phyloP scores from a whole-genome alignment of 2,329 filamentous ascomycete species.

The Fusarium ambrosium region DNA sequence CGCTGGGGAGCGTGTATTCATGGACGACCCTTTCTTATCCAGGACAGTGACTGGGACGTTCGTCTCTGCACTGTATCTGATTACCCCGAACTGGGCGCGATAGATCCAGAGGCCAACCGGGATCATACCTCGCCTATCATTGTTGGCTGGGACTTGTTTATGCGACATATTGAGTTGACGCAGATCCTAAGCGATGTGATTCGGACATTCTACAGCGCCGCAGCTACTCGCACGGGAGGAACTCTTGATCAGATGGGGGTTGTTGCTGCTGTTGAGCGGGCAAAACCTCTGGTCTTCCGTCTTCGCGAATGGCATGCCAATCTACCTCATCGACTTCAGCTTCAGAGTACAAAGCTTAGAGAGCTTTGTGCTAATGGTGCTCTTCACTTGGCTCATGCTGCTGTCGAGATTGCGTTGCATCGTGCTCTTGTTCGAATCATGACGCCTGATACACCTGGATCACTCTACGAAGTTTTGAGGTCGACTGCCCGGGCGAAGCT shows the following conservation, averaged over 20 bases:
- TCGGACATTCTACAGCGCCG: constrained; percentile 61
- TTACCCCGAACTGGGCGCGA: constrained; percentile 55
- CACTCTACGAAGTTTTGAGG: constrained; percentile 51
- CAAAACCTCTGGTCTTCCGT: constrained; percentile 51
- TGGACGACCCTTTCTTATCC: constrained; percentile 69
- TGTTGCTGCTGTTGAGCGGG: constrained; percentile 51
- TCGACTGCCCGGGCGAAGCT: constrained; percentile 57
- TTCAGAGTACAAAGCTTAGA: constrained; percentile 57
- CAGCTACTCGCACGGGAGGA: constrained; percentile 48
- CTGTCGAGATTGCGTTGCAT: constrained; percentile 65
- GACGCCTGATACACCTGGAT: constrained; percentile 48
- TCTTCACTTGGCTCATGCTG: constrained; percentile 65
- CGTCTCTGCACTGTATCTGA: constrained; percentile 52
- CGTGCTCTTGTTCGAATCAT: constrained; percentile 63
- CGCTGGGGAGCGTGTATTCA: constrained; percentile 71
- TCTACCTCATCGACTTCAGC: constrained; percentile 60
- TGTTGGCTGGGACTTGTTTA: constrained; percentile 62
- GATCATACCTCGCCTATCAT: constrained; percentile 59
- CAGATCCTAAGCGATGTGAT: constrained; percentile 66
- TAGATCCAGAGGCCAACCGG: constrained; percentile 51
- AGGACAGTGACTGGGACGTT: constrained; percentile 68
- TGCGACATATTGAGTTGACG: constrained; percentile 64
- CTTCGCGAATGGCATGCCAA: constrained; percentile 60
- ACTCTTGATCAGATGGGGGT: constrained; percentile 51
- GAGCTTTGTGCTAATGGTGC: constrained; percentile 60